These are phyloP conservation scores for Trapa bicornis DNA, from an alignment of 345 rosid species.

Conservation along the genomic window DNA sequence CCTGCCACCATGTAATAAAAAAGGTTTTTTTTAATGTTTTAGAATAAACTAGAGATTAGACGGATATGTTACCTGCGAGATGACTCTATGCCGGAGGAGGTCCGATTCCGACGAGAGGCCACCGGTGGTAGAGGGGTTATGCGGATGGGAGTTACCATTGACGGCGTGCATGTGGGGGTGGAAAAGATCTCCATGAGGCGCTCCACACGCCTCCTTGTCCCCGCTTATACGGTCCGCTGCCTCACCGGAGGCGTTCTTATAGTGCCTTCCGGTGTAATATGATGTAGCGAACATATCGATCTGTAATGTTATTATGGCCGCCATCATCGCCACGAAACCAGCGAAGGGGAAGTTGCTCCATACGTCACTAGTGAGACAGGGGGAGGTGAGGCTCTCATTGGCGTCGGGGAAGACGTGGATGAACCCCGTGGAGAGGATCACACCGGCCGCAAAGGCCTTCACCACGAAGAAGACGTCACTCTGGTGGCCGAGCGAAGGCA, in stretches of 20 bases:
- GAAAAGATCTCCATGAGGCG: neutral
- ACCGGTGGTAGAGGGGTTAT: neutral
- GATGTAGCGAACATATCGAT: conserved; percentile 50
- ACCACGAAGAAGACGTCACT: conserved; percentile 31
- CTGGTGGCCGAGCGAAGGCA: conserved; percentile 19
- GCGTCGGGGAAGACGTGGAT: conserved; percentile 81
- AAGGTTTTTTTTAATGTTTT: neutral
- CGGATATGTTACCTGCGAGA: conserved; percentile 20
- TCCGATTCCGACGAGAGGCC: conserved; percentile 5
- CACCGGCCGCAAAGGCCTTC: conserved; percentile 47
- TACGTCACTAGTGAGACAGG: conserved; percentile 31
- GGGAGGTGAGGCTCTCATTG: conserved; percentile 41
- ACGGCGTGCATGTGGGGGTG: too few relatives aligned
- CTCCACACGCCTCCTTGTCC: neutral
- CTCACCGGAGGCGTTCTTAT: neutral
- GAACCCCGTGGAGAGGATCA: conserved; percentile 67
- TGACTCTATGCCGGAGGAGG: conserved; percentile 17
- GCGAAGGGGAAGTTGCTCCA: conserved; percentile 77
- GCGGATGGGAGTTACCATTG: neutral
- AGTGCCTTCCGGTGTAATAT: conserved; percentile 16
- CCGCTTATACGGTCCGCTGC: neutral
- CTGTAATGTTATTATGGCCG: conserved; percentile 38
- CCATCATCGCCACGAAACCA: conserved; percentile 66
- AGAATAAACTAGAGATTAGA: neutral
- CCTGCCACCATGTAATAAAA: conserved; percentile 11